A percentile compares a stretch with the other conserved stretches of the same genome.
These are phyloP conservation scores for Leccinum barrowsii DNA, from an alignment of 768 basidiomycete genomes.

Conservation along the genomic window DNA sequence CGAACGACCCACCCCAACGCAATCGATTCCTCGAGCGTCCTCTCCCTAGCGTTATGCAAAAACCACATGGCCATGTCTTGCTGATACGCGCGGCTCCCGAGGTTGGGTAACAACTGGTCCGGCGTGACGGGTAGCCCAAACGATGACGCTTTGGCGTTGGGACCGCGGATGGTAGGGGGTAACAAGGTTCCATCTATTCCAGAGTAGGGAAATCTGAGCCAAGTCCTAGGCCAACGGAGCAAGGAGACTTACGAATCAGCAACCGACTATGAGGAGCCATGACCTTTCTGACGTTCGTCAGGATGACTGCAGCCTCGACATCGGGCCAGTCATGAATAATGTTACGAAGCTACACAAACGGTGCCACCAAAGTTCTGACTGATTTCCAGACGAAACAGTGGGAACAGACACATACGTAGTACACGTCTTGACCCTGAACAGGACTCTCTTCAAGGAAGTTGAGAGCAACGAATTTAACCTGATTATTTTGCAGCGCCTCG, in stretches of 20 bases:
- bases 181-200: slow-evolving; percentile 21
- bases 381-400: not conserved
- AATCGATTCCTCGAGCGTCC: slow-evolving; percentile 27
- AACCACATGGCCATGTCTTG: slow-evolving; percentile 47
- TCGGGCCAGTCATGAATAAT: slow-evolving; percentile 38
- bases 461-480: slow-evolving; percentile 1
- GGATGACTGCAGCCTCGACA: slow-evolving; percentile 28
- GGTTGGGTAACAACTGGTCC: slow-evolving; percentile 45
- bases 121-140: slow-evolving; percentile 32
- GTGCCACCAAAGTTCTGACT: not conserved
- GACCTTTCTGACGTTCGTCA: slow-evolving; percentile 27
- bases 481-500: slow-evolving; percentile 8
- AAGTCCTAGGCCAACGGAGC: not conserved
- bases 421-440: not conserved
- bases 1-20: not conserved
- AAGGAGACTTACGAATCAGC: slow-evolving; percentile 32
- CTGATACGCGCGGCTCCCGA: slow-evolving; percentile 41
- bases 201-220: not conserved
- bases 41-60: slow-evolving; percentile 40
- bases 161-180: slow-evolving; percentile 5
- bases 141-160: not conserved
- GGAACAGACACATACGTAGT: not conserved
- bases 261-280: slow-evolving; percentile 30
- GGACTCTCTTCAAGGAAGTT: not conserved
- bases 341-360: slow-evolving; percentile 22